These are phyloP conservation scores for Lipomyces kockii DNA, from an alignment of 805 yeast genomes.

Conservation along the genomic window DNA sequence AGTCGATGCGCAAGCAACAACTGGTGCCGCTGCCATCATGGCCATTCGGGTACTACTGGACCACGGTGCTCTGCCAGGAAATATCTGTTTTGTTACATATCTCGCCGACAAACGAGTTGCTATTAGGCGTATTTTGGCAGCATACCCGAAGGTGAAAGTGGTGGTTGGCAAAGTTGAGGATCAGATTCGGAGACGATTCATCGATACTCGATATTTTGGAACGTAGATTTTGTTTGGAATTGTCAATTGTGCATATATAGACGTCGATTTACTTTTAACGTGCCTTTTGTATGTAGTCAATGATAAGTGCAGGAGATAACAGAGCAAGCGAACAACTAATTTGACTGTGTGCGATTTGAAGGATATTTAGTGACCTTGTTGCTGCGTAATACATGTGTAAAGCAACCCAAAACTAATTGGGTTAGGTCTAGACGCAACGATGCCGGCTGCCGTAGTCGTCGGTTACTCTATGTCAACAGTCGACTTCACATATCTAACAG, in stretches of 20 bases:
- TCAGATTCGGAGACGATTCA: conserved; percentile 27
- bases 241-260: background rate
- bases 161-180: conserved; percentile 64
- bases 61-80: conserved; percentile 65
- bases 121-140: conserved; percentile 68
- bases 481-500: background rate
- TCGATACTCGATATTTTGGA: conserved; percentile 36
- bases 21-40: conserved; percentile 96
- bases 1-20: conserved; percentile 84
- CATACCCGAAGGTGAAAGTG: conserved; percentile 70
- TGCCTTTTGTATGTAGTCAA: background rate
- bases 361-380: no score
- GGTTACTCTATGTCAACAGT: no score
- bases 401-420: no score
- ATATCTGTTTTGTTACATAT: conserved; percentile 72
- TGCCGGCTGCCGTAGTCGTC: no score
- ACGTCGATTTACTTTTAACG: background rate
- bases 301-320: background rate
- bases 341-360: no score
- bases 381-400: no score
- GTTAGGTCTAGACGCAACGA: no score
- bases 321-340: no score
- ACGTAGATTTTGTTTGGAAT: conserved; percentile 16
- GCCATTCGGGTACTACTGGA: conserved; percentile 86
- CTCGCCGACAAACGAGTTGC: conserved; percentile 76